Base-by-base conservation (phyloP, 2,329 filamentous ascomycete species). In the Cercospora janseana region DNA sequence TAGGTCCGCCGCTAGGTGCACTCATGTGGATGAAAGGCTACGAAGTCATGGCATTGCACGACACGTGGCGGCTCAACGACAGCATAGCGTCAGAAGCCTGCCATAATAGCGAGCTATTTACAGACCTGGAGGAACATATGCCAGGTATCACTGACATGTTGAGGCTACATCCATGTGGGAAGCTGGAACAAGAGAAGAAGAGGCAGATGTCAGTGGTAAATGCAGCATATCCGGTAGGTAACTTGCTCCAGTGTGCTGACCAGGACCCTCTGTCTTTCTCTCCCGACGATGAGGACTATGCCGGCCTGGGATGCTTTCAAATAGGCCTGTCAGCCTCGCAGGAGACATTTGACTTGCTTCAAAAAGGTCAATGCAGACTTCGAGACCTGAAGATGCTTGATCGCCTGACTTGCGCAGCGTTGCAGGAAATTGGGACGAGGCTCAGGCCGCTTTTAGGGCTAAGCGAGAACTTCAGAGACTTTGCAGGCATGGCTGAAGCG, bases 1-100 rank as follows among this genome's bases (percentile, higher is more conserved):
- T 32, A 16, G 52, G 52, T 10, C 42, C 74, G 49, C 74, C 74
- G 9, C 62, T 76, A 3, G 70, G 73, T 4, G 71, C 74, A 1
- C 71, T 76, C 49, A 67, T 70, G 43, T 76, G 72, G 72, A 53
- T 76, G 47, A 76, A 76, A 54, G 70, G 73, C 32, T 62, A 68
- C 8, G 63, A 69, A n/a, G 66, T 72, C 10, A 75, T 75, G 66
- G 66, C 69, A 28, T 56, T 65, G 0, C 74, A 76, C 42, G 69
- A 73, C 29, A 59, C 51, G 23, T 76, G 72, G 72, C 68, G 59
- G 45, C 48, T 34, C 46, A 61, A 29, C 28, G 57, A 29, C 46
- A 49, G n/a, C 27, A 57, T 41, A 46, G 49, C 16, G 23, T 46
- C 10, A 57, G 61, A 47, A 8, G 24, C 15, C 18, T 28, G 29